phyloP scores from a whole-genome alignment of 192 early-diverging fungal species.

The Gryganskiella cystojenkinii region DNA sequence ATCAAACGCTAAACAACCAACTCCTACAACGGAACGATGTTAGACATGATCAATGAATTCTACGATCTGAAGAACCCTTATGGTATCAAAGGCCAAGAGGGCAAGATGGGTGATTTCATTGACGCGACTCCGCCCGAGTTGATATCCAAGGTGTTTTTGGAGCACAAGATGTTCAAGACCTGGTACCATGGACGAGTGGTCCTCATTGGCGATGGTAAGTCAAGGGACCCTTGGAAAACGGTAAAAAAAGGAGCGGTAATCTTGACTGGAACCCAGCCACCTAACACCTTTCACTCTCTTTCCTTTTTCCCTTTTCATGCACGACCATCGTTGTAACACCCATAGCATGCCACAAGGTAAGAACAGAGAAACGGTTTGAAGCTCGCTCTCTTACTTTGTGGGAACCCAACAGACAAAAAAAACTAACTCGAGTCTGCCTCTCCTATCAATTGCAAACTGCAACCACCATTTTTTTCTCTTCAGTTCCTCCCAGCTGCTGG shows the following conservation, averaged over 20 bases:
- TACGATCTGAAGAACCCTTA: too few species aligned
- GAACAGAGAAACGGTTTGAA: not conserved
- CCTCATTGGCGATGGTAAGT: slow-evolving; percentile 19
- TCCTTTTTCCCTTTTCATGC: too few species aligned
- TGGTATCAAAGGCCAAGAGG: too few species aligned
- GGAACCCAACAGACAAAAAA: not conserved
- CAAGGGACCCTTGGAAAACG: too few species aligned
- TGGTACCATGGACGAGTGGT: slow-evolving; percentile 25
- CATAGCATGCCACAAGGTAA: not conserved
- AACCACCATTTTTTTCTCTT: not conserved
- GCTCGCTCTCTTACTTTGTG: not conserved
- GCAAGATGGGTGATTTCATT: too few species aligned
- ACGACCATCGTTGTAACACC: too few species aligned
- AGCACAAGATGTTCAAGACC: slow-evolving; percentile 38
- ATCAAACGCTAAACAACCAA: not conserved
- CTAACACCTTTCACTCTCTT: too few species aligned
- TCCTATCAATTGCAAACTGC: slow-evolving; percentile 1
- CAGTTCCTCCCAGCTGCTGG: not conserved
- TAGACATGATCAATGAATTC: too few species aligned
- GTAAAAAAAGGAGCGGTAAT: too few species aligned
- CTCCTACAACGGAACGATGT: not conserved
- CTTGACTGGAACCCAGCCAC: too few species aligned
- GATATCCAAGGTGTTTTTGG: slow-evolving; percentile 37
- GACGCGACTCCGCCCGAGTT: slow-evolving; percentile 14
- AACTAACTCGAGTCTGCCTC: slow-evolving; percentile 31